phyloP scores from a whole-genome alignment of 2,329 filamentous ascomycete genomes.

The Neophaeococcomyces mojaviensis region DNA sequence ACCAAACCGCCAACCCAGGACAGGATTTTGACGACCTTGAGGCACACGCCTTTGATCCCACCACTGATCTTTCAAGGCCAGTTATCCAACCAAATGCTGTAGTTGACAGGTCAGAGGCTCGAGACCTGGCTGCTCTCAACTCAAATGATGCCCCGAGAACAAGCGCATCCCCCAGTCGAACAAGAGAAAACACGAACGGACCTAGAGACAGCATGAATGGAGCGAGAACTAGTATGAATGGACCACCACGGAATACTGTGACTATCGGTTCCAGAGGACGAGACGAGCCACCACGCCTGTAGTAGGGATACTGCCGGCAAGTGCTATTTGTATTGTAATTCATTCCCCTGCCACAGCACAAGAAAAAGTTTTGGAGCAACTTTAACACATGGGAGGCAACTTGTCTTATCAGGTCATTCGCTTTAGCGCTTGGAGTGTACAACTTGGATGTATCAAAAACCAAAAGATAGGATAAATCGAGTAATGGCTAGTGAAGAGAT shows the following conservation, averaged over 20 bases:
- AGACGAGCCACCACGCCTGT: not conserved
- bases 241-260: not conserved
- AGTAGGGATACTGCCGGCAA: not conserved
- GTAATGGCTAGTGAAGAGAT: too few species aligned
- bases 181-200: not conserved
- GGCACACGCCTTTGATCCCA: slow-evolving; percentile 19
- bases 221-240: not conserved
- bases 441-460: too few species aligned
- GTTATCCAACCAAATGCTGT: slow-evolving; percentile 19
- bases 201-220: not conserved
- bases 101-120: slow-evolving; percentile 12
- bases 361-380: too few species aligned
- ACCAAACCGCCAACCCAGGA: slow-evolving; percentile 39
- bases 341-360: not conserved
- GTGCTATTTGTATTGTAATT: not conserved
- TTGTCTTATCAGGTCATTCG: too few species aligned
- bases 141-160: not conserved
- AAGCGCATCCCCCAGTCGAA: not conserved
- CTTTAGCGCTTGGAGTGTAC: too few species aligned
- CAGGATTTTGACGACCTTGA: slow-evolving; percentile 43
- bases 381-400: too few species aligned
- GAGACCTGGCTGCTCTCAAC: slow-evolving; percentile 8
- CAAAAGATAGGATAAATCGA: too few species aligned
- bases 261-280: not conserved
- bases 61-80: slow-evolving; percentile 19